Percentiles rank a stretch among this genome's conserved stretches.
phyloP scores from a whole-genome alignment of 805 yeast species.

The Ogataea populi-albae region DNA sequence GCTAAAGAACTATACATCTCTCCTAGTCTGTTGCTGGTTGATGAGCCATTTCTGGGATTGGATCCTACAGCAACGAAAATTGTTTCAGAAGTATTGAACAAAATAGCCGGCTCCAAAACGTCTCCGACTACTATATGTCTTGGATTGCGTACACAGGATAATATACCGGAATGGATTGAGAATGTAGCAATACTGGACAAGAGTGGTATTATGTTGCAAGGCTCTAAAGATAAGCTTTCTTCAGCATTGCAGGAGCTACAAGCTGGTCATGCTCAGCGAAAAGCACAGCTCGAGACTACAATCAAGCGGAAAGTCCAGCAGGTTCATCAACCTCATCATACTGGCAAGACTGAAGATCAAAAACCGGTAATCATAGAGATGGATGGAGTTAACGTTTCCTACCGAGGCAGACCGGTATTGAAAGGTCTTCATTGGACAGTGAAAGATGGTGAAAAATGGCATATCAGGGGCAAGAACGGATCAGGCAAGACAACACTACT shows the following conservation, averaged over 20 bases:
- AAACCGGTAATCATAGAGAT: conserved; percentile 43
- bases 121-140: conserved; percentile 54
- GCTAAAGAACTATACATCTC: conserved; percentile 67
- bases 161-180: conserved; percentile 75
- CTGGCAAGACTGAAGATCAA: background rate
- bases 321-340: conserved; percentile 7
- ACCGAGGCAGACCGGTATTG: conserved; percentile 60
- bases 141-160: conserved; percentile 77
- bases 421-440: conserved; percentile 64
- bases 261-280: conserved; percentile 23
- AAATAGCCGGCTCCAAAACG: conserved; percentile 12
- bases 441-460: conserved; percentile 77
- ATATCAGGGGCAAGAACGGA: conserved; percentile 85
- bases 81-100: conserved; percentile 53
- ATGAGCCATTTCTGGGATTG: conserved; percentile 90
- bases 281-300: conserved; percentile 14
- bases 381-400: conserved; percentile 59
- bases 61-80: conserved; percentile 69
- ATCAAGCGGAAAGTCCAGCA: conserved; percentile 13
- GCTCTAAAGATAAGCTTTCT: conserved; percentile 36
- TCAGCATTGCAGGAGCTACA: conserved; percentile 22
- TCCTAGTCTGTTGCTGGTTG: conserved; percentile 70
- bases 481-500: conserved; percentile 89
- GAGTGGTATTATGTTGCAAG: conserved; percentile 51
- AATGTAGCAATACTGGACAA: conserved; percentile 63